Percentiles rank a stretch among this genome's conserved stretches.
These are phyloP conservation scores for Celoporthe dispersa DNA, from an alignment of 2,329 filamentous ascomycete genomes.

Conservation along the genomic window DNA sequence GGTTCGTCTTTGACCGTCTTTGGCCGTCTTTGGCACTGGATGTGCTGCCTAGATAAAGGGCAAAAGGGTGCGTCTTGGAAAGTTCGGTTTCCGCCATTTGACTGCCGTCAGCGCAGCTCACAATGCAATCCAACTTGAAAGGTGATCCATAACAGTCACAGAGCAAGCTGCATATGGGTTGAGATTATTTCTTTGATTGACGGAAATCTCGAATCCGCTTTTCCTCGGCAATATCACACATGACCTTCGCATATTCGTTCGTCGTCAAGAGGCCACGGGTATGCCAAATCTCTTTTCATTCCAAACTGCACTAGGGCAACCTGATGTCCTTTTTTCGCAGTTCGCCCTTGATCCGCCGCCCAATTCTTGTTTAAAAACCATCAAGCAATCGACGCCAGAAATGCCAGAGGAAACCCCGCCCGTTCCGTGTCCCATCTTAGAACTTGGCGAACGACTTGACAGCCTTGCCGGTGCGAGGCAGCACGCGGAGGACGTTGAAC, in stretches of 20 bases:
- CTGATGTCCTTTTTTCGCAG: conserved; percentile 37
- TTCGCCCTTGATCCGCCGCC: conserved; percentile 38
- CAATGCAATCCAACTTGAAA: neutral
- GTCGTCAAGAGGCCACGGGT: conserved; percentile 28
- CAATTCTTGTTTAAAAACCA: conserved; percentile 40
- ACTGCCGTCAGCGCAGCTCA: neutral
- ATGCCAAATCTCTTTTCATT: conserved; percentile 37
- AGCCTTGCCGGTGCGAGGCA: conserved; percentile 94
- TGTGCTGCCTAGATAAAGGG: neutral
- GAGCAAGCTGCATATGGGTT: conserved; percentile 12
- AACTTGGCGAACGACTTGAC: conserved; percentile 99
- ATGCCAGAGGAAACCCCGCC: conserved; percentile 38
- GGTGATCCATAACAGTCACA: neutral
- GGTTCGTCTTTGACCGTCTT: neutral
- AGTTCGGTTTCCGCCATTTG: neutral
- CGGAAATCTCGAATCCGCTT: conserved; percentile 27
- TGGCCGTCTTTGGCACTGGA: neutral
- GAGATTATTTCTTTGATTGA: conserved; percentile 29
- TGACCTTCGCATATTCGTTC: conserved; percentile 28
- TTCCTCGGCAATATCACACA: conserved; percentile 27
- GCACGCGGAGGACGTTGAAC: conserved; percentile 99
- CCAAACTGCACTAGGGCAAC: conserved; percentile 40
- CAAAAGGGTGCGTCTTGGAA: too few species aligned
- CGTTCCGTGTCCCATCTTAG: conserved; percentile 59
- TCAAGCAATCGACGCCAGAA: conserved; percentile 42